Conservation (phyloP, 2,329 filamentous ascomycete species). For the Nigrospora osmanthi region DNA sequence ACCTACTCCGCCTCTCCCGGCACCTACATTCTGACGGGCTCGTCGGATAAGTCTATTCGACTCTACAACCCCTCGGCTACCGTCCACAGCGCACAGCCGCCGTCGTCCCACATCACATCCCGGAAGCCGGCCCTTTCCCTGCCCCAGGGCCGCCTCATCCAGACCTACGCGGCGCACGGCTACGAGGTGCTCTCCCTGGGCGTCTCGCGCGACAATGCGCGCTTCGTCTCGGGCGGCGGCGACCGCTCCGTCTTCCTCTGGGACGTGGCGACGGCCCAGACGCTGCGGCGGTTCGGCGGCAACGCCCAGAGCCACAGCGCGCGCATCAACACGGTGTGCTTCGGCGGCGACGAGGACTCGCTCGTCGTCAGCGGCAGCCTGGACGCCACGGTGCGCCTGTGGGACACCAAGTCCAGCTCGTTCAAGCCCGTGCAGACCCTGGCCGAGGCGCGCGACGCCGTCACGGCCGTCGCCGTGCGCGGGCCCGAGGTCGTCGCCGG, state of each 20-base stretch:
- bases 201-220: conserved; percentile 69
- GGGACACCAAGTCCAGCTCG: conserved; percentile 53
- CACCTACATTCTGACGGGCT: conserved; percentile 77
- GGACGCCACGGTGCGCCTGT: conserved; percentile 69
- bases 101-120: conserved; percentile 23
- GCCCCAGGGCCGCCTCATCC: conserved; percentile 59
- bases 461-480: conserved; percentile 41
- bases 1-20: conserved; percentile 66
- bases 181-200: conserved; percentile 83
- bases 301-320: conserved; percentile 5
- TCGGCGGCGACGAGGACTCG: conserved; percentile 67
- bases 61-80: conserved; percentile 71
- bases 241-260: conserved; percentile 89
- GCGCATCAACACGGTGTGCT: conserved; percentile 42
- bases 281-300: conserved; percentile 61
- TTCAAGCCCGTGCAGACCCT: conserved; percentile 65
- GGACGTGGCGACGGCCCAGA: conserved; percentile 80
- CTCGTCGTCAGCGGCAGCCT: conserved; percentile 68
- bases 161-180: conserved; percentile 82
- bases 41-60: conserved; percentile 74
- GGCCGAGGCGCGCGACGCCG: conserved; percentile 63
- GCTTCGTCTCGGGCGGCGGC: conserved; percentile 80
- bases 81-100: conserved; percentile 11
- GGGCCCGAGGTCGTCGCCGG: conserved; percentile 59
- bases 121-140: conserved; percentile 22